These are phyloP conservation scores for Escallonia rubra DNA, from an alignment of 129 eudicot genomes.

Conservation along the genomic window DNA sequence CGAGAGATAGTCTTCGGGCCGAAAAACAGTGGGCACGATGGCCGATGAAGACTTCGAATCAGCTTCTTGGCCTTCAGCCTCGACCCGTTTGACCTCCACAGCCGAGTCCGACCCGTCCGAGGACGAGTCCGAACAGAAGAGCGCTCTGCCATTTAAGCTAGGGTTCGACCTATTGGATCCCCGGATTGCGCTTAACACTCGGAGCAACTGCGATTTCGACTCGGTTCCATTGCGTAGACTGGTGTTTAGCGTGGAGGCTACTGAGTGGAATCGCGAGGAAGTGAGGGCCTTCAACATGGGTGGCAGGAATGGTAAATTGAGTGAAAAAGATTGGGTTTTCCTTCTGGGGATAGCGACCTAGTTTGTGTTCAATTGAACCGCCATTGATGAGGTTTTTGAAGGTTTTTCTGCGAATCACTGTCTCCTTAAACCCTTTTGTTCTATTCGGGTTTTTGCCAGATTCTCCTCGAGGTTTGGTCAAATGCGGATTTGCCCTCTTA, in stretches of 20 bases:
- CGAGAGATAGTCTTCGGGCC: slow-evolving; percentile 81
- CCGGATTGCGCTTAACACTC: slow-evolving; percentile 29
- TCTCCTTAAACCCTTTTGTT: neutral
- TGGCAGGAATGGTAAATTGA: slow-evolving; percentile 9
- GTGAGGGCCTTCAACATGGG: slow-evolving; percentile 67
- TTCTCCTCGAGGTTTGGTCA: no score
- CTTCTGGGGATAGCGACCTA: neutral
- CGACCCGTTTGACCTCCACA: slow-evolving; percentile 26
- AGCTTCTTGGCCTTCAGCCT: slow-evolving; percentile 33
- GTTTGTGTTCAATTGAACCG: slow-evolving; percentile 13
- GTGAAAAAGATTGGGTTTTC: neutral
- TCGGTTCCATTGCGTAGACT: slow-evolving; percentile 29
- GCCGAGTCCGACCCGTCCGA: slow-evolving; percentile 39
- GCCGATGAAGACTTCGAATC: slow-evolving; percentile 64
- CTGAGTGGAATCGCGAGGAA: slow-evolving; percentile 32
- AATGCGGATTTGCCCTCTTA: no score
- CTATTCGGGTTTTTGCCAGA: no score
- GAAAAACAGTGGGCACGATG: slow-evolving; percentile 67
- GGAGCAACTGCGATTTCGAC: slow-evolving; percentile 41
- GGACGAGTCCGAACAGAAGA: slow-evolving; percentile 73
- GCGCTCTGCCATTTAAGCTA: slow-evolving; percentile 25
- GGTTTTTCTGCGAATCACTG: neutral
- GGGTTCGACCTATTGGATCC: slow-evolving; percentile 32
- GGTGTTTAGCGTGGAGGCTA: slow-evolving; percentile 20
- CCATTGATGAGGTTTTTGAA: slow-evolving; percentile 28